Evolutionary conservation across 2,329 filamentous ascomycete species (phyloP).

Genomic region (Neopestalotiopsis sp.): DNA sequence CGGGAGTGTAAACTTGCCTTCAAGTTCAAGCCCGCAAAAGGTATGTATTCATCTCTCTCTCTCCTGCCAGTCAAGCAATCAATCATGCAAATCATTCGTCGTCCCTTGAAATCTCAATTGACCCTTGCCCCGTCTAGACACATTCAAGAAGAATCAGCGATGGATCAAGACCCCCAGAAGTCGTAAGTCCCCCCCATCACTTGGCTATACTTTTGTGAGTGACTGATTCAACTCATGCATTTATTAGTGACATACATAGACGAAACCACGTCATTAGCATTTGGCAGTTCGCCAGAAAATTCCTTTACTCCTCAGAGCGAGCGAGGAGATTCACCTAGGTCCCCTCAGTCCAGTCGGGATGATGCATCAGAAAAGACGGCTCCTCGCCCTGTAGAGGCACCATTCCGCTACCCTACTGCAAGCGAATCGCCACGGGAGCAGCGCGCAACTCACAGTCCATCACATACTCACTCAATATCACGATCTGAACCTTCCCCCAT

Average conservation of each 20-base stretch:
- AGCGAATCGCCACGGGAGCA: slow-evolving; percentile 19
- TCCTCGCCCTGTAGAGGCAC: not conserved
- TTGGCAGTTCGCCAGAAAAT: slow-evolving; percentile 29
- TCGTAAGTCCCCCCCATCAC: slow-evolving; percentile 25
- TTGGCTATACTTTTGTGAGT: not conserved
- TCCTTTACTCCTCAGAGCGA: slow-evolving; percentile 7
- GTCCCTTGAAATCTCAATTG: not conserved
- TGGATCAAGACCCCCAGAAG: slow-evolving; percentile 34
- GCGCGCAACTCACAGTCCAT: not conserved
- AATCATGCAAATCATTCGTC: not conserved
- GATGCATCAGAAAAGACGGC: not conserved
- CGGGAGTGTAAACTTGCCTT: slow-evolving; percentile 38
- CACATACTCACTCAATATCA: not conserved
- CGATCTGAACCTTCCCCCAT: slow-evolving; percentile 13
- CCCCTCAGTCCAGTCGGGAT: not conserved
- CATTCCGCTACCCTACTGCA: slow-evolving; percentile 19
- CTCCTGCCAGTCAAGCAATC: not conserved
- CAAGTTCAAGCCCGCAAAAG: slow-evolving; percentile 39
- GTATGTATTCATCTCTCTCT: slow-evolving; percentile 21
- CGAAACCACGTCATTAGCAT: slow-evolving; percentile 31
- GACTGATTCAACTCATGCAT: not conserved
- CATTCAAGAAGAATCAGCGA: slow-evolving; percentile 34
- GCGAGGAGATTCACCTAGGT: not conserved
- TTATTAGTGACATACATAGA: slow-evolving; percentile 36
- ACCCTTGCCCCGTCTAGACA: slow-evolving; percentile 21